These are phyloP conservation scores for Aureobasidium sp. DNA, from an alignment of 2,329 filamentous ascomycete genomes.

Conservation along the genomic window DNA sequence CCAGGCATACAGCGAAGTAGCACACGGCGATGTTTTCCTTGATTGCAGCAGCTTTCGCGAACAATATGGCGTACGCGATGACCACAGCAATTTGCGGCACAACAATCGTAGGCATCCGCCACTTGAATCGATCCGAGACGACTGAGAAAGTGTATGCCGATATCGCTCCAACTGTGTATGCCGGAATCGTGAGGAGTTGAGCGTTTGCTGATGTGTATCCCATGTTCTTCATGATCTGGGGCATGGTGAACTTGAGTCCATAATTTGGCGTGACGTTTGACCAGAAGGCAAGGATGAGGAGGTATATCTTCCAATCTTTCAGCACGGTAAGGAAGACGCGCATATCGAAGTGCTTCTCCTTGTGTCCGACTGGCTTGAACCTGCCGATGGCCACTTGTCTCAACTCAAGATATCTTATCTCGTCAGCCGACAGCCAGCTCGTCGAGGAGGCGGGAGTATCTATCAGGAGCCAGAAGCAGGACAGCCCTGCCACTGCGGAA, in stretches of 20 bases:
- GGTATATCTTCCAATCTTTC: constrained; percentile 78
- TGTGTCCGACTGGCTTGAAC: constrained; percentile 45
- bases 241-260: constrained; percentile 70
- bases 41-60: constrained; percentile 57
- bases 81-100: constrained; percentile 62
- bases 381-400: constrained; percentile 65
- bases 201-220: constrained; percentile 55
- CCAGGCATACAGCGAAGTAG: constrained; percentile 27
- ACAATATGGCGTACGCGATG: constrained; percentile 70
- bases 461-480: constrained; percentile 70
- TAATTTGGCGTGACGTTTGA: constrained; percentile 63
- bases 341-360: constrained; percentile 31
- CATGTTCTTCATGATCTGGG: constrained; percentile 63
- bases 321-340: constrained; percentile 64
- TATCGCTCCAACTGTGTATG: constrained; percentile 64
- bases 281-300: constrained; percentile 70
- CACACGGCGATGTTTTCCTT: constrained; percentile 49
- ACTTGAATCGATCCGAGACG: constrained; percentile 64
- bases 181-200: constrained; percentile 68
- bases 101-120: constrained; percentile 77
- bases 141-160: constrained; percentile 65
- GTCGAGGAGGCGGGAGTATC: constrained; percentile 70
- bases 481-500: constrained; percentile 61
- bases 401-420: constrained; percentile 49
- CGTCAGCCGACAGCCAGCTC: constrained; percentile 60